phyloP scores from a whole-genome alignment of 352 stramenopile species.

The Paralagenidium karlingii region DNA sequence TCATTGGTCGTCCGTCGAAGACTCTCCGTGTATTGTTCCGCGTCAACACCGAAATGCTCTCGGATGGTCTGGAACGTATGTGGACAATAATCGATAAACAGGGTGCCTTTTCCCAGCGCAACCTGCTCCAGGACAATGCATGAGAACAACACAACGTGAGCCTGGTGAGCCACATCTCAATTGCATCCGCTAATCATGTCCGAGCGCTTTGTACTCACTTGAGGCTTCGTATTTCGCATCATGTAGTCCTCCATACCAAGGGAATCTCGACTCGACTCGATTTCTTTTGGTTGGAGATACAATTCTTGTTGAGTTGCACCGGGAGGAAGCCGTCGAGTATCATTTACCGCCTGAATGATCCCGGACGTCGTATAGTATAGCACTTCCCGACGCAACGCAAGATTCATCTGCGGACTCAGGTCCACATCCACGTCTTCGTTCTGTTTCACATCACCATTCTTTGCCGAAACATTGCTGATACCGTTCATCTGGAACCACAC shows the following conservation, averaged over 20 bases:
- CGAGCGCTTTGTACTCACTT: too few relatives aligned
- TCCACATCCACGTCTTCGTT: conserved; percentile 78
- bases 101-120: conserved; percentile 51
- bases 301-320: conserved; percentile 64
- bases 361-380: conserved; percentile 81
- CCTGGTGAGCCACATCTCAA: too few relatives aligned
- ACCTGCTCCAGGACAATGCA: conserved; percentile 62
- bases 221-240: conserved; percentile 61
- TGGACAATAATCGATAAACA: conserved; percentile 81
- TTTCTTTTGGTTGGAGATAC: conserved; percentile 66
- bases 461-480: too few relatives aligned
- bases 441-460: too few relatives aligned
- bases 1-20: conserved; percentile 78
- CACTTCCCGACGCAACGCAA: conserved; percentile 78
- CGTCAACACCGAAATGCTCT: conserved; percentile 75
- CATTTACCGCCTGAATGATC: conserved; percentile 76
- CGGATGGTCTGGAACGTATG: conserved; percentile 81
- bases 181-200: too few relatives aligned
- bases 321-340: conserved; percentile 51
- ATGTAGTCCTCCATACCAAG: conserved; percentile 77
- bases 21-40: conserved; percentile 75
- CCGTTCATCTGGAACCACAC: conserved; percentile 87
- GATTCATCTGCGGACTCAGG: conserved; percentile 75
- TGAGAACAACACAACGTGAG: too few relatives aligned
- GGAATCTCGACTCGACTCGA: conserved; percentile 51